These are phyloP conservation scores for Penstemon newberryi DNA, from an alignment of 257 asterid genomes.

Conservation along the genomic window DNA sequence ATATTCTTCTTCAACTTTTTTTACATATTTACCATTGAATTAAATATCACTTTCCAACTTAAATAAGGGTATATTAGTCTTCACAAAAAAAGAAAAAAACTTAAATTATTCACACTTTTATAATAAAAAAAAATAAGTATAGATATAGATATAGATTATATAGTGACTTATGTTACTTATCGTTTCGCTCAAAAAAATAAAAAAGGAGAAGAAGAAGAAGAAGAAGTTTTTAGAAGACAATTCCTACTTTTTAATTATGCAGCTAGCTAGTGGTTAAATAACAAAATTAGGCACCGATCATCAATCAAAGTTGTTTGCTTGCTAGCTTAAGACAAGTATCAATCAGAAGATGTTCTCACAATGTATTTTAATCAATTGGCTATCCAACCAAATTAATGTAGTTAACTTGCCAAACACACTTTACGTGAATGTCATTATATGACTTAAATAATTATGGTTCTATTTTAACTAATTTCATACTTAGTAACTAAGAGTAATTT, in stretches of 20 bases:
- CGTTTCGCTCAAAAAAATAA: neutral
- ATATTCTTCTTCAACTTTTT: too few relatives aligned
- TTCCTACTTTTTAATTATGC: conserved; percentile 14
- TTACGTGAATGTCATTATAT: conserved; percentile 23
- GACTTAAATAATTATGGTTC: conserved; percentile 16
- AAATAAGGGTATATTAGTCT: too few relatives aligned
- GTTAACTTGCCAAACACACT: conserved; percentile 48
- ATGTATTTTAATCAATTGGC: conserved; percentile 21
- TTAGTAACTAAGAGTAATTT: neutral
- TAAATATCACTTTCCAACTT: too few relatives aligned
- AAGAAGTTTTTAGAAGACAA: neutral
- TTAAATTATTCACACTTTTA: too few relatives aligned
- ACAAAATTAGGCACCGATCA: conserved; percentile 47
- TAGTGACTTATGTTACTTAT: neutral
- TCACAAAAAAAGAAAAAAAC: too few relatives aligned
- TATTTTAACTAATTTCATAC: neutral
- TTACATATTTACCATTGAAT: too few relatives aligned
- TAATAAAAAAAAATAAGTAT: too few relatives aligned
- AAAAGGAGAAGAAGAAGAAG: too few relatives aligned
- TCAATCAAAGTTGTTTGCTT: conserved; percentile 30
- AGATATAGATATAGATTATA: too few relatives aligned
- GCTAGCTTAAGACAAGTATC: conserved; percentile 22
- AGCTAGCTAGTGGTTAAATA: conserved; percentile 19
- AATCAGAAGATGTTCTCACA: conserved; percentile 13
- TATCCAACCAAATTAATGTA: conserved; percentile 35